These are phyloP conservation scores for Leccinum subtestaceum DNA, from an alignment of 768 basidiomycete genomes.

Conservation along the genomic window DNA sequence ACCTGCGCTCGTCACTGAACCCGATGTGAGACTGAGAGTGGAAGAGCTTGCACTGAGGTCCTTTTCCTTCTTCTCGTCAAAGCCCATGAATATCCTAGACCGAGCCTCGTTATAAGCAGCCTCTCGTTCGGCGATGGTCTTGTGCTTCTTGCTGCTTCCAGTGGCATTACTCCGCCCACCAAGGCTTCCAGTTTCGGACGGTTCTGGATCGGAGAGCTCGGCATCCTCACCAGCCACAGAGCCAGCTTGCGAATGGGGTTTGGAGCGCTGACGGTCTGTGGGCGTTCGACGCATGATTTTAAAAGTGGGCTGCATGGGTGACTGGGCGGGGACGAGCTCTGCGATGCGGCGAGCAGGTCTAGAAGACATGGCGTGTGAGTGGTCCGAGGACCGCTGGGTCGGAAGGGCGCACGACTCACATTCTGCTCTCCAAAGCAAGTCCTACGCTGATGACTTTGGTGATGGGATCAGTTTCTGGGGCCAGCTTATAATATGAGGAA, in stretches of 20 bases:
- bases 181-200: conserved; percentile 76
- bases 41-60: conserved; percentile 78
- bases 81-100: conserved; percentile 81
- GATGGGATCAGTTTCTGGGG: conserved; percentile 61
- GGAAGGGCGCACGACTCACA: conserved; percentile 48
- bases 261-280: conserved; percentile 52
- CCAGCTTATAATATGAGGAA: conserved; percentile 74
- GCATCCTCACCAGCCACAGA: conserved; percentile 74
- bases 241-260: conserved; percentile 66
- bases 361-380: conserved; percentile 18
- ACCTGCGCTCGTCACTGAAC: conserved; percentile 56
- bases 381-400: neutral
- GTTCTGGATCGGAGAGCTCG: conserved; percentile 75
- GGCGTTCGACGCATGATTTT: conserved; percentile 80
- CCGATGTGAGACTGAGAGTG: conserved; percentile 65
- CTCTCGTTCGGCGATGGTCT: conserved; percentile 83
- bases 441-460: conserved; percentile 63
- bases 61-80: conserved; percentile 70
- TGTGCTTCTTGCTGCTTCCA: conserved; percentile 61
- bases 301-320: conserved; percentile 68
- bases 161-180: conserved; percentile 67
- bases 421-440: conserved; percentile 61
- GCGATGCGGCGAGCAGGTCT: conserved; percentile 70
- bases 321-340: conserved; percentile 77
- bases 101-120: conserved; percentile 89